Conservation (phyloP, 2,329 filamentous ascomycete genomes). For the Teratosphaeria nubilosa region DNA sequence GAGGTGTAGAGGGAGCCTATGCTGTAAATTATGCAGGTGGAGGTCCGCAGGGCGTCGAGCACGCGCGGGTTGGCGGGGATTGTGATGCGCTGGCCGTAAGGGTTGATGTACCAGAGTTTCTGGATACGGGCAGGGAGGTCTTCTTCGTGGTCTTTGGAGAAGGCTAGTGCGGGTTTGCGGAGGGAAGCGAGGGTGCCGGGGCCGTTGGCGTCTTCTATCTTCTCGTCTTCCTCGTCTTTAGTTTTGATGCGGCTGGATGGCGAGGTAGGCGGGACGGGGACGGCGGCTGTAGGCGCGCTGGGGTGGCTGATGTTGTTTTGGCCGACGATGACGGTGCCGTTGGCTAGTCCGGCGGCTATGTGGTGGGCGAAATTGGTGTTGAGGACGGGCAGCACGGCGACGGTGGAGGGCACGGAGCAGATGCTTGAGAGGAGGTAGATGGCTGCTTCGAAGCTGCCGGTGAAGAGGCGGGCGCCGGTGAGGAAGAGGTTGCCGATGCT, state of each 20-base stretch:
- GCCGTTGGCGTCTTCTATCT: conserved; percentile 68
- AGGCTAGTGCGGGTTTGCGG: conserved; percentile 68
- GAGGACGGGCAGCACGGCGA: conserved; percentile 77
- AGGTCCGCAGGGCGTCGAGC: conserved; percentile 52
- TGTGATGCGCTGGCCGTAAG: conserved; percentile 91
- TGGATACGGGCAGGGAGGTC: conserved; percentile 69
- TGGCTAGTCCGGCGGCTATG: conserved; percentile 70
- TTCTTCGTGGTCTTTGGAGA: conserved; percentile 65
- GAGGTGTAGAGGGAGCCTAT: conserved; percentile 93
- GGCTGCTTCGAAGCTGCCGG: conserved; percentile 81
- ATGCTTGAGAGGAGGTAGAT: conserved; percentile 84
- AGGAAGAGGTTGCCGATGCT: conserved; percentile 44
- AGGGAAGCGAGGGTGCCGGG: conserved; percentile 73
- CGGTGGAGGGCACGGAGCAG: conserved; percentile 67
- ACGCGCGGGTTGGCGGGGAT: conserved; percentile 76
- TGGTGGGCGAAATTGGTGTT: conserved; percentile 95
- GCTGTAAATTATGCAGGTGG: conserved; percentile 71
- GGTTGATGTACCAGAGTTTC: conserved; percentile 94
- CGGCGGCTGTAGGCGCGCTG: conserved; percentile 48
- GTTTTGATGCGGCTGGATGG: conserved; percentile 13
- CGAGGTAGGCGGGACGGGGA: conserved; percentile 8
- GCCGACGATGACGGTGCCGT: conserved; percentile 72
- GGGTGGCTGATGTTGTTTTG: conserved; percentile 92
- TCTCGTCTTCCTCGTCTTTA: conserved; percentile 36
- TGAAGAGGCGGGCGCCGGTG: conserved; percentile 74